A percentile compares a stretch with the other conserved stretches of the same genome.
Conservation (phyloP, 2,329 filamentous ascomycete genomes). For the Sporothrix luriei region DNA sequence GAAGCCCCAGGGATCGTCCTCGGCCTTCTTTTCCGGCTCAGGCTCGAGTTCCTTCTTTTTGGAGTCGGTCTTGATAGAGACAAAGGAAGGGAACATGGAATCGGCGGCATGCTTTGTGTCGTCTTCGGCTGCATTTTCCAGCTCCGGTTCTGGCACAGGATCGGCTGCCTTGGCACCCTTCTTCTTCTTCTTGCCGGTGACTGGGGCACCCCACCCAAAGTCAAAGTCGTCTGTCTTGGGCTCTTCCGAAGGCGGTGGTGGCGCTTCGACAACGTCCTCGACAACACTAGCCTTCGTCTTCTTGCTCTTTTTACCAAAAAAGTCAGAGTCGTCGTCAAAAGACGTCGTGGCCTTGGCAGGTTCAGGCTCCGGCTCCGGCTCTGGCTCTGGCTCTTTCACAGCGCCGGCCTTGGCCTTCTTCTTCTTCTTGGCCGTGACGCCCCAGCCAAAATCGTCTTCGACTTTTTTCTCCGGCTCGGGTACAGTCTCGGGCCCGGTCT, state of each 20-base stretch:
- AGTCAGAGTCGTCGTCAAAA: conserved; percentile 32
- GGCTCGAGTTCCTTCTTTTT: conserved; percentile 33
- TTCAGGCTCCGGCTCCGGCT: conserved; percentile 19
- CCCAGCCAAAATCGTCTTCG: conserved; percentile 38
- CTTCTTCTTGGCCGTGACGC: conserved; percentile 35
- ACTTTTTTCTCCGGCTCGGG: conserved; percentile 30
- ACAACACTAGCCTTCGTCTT: conserved; percentile 36
- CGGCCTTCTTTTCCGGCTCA: conserved; percentile 29
- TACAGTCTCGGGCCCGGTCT: conserved; percentile 28
- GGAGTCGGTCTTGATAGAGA: conserved; percentile 46
- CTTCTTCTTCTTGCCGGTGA: conserved; percentile 40
- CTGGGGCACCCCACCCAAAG: conserved; percentile 40
- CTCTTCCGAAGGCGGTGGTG: conserved; percentile 30
- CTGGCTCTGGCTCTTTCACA: conserved; percentile 4
- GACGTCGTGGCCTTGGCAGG: conserved; percentile 14
- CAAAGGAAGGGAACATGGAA: conserved; percentile 38
- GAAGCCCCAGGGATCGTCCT: conserved; percentile 32
- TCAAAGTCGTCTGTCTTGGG: conserved; percentile 39
- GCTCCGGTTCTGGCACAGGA: conserved; percentile 24
- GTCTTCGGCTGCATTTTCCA: conserved; percentile 26
- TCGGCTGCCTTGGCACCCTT: conserved; percentile 24
- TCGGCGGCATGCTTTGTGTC: conserved; percentile 34
- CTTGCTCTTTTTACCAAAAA: conserved; percentile 36
- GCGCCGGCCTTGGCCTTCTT: conserved; percentile 36
- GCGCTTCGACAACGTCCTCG: background rate